These are phyloP conservation scores for Bertia moriformis DNA, from an alignment of 2,329 filamentous ascomycete genomes.

Conservation along the genomic window DNA sequence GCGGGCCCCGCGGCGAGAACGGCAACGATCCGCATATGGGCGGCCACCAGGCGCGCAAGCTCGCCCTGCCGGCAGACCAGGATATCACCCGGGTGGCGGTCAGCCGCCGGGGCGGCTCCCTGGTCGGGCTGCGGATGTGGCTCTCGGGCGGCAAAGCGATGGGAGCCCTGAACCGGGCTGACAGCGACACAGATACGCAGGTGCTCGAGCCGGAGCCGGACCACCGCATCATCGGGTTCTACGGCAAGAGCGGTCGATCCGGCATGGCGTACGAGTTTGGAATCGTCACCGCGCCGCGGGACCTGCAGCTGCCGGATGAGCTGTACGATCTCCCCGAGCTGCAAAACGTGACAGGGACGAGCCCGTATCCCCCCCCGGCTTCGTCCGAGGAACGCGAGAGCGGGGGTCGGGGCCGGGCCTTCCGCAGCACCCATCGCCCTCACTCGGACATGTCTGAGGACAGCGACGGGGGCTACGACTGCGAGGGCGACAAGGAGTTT, in stretches of 20 bases:
- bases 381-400: too few species aligned
- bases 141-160: slow-evolving; percentile 8
- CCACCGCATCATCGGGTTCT: slow-evolving; percentile 29
- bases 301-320: slow-evolving; percentile 19
- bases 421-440: too few species aligned
- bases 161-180: slow-evolving; percentile 7
- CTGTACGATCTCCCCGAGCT: slow-evolving; percentile 26
- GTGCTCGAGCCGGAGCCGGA: slow-evolving; percentile 13
- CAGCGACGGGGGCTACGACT: too few species aligned
- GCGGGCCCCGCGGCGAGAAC: slow-evolving; percentile 15
- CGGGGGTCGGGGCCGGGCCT: too few species aligned
- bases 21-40: slow-evolving; percentile 10
- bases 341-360: too few species aligned
- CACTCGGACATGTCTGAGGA: too few species aligned
- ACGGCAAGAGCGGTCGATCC: slow-evolving; percentile 16
- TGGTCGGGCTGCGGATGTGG: slow-evolving; percentile 10
- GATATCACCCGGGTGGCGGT: slow-evolving; percentile 16
- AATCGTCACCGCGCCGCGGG: slow-evolving; percentile 26
- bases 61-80: slow-evolving; percentile 8
- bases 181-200: slow-evolving; percentile 5
- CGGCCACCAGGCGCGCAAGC: slow-evolving; percentile 13
- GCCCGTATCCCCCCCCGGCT: too few species aligned
- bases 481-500: too few species aligned
- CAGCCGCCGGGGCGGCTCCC: slow-evolving; percentile 6
- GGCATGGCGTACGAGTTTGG: slow-evolving; percentile 24